These are phyloP conservation scores for Fusarium udum DNA, from an alignment of 2,329 filamentous ascomycete genomes.

Conservation along the genomic window DNA sequence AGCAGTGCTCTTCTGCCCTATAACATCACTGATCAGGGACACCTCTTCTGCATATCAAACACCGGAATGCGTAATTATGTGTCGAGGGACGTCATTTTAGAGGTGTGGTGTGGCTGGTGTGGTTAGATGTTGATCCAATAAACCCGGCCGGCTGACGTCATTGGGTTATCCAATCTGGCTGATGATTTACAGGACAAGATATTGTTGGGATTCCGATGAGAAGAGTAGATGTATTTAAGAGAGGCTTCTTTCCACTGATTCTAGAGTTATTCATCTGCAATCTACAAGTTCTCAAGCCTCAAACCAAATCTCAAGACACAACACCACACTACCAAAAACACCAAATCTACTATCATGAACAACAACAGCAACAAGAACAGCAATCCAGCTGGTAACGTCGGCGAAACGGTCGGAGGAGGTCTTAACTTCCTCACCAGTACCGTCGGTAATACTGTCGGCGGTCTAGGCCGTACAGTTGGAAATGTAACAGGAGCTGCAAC, in stretches of 20 bases:
- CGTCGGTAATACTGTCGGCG: conserved; percentile 54
- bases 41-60: conserved; percentile 18
- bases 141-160: conserved; percentile 39
- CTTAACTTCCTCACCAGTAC: conserved; percentile 53
- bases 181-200: conserved; percentile 20
- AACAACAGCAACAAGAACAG: conserved; percentile 40
- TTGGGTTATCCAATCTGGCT: conserved; percentile 20
- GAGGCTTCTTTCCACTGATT: conserved; percentile 1
- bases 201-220: conserved; percentile 7
- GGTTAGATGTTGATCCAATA: conserved; percentile 15
- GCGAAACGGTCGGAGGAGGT: conserved; percentile 48
- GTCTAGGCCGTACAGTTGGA: conserved; percentile 53
- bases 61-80: conserved; percentile 32
- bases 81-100: conserved; percentile 39
- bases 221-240: conserved; percentile 13
- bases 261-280: not conserved
- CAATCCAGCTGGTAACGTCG: conserved; percentile 44
- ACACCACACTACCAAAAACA: not conserved
- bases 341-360: not conserved
- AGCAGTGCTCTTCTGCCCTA: conserved; percentile 14
- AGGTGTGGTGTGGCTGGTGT: conserved; percentile 23
- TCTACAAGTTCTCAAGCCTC: conserved; percentile 2
- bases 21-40: conserved; percentile 4
- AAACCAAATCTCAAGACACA: not conserved
- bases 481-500: conserved; percentile 60